Conservation (phyloP, 129 eudicot species). For the Pseudognaphalium luteoalbum region DNA sequence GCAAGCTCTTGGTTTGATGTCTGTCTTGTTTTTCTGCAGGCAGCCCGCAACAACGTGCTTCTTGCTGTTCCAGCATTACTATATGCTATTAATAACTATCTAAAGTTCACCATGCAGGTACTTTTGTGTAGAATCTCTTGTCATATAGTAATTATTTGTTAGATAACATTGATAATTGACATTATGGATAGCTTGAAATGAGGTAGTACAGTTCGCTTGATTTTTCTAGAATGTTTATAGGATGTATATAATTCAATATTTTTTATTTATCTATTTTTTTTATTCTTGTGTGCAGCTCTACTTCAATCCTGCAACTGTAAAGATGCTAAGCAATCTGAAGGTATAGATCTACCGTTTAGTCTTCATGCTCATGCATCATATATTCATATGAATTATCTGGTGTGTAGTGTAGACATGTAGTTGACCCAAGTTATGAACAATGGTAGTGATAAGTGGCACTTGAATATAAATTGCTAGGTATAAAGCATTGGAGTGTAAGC, state of each 20-base stretch:
- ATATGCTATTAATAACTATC: constrained; percentile 93
- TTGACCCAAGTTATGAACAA: background rate
- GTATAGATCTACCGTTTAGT: constrained; percentile 40
- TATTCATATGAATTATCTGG: constrained; percentile 22
- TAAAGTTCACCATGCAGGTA: constrained; percentile 99
- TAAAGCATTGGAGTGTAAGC: background rate
- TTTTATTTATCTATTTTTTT: no score
- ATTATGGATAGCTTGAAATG: constrained; percentile 9
- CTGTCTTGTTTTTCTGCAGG: constrained; percentile 54
- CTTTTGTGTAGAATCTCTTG: constrained; percentile 10
- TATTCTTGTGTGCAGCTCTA: constrained; percentile 62
- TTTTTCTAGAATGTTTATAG: background rate
- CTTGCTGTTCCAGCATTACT: constrained; percentile 98
- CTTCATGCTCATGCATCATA: constrained; percentile 4
- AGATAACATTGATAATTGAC: background rate
- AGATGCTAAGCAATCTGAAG: constrained; percentile 99
- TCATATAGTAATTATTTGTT: background rate
- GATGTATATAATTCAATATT: constrained; percentile 11
- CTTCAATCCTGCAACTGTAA: constrained; percentile 97
- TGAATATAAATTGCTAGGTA: no score
- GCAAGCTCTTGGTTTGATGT: constrained; percentile 20
- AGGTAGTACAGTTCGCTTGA: constrained; percentile 2
- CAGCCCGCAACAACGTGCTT: constrained; percentile 95
- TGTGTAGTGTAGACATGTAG: constrained; percentile 11
- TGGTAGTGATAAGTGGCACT: background rate